Base-by-base conservation (phyloP, 2,329 filamentous ascomycete species). In the Epichloe coenophiala region DNA sequence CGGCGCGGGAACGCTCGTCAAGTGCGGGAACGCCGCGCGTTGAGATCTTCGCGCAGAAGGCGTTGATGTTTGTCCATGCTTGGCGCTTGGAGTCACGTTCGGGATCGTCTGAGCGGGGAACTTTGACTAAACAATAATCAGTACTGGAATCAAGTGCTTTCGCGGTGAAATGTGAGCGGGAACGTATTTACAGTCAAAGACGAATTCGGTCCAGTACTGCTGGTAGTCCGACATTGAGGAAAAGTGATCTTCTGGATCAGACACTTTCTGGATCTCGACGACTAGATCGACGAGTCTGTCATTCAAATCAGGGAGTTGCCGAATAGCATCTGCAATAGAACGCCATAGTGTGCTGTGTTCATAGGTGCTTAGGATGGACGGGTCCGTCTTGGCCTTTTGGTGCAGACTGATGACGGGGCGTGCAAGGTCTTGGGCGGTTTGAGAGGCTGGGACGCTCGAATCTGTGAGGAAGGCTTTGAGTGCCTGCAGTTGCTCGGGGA, bases 11-110 rank as follows among this genome's bases (percentile, higher is more conserved):
- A 15, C 40, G 48, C 21, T 49, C 48, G 12, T 49, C 48, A 5
- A 49, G 40, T 4, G 19, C 21, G 15, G 41, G 48, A 35, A 49
- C n/a, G 23, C 41, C 35, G 19, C 23, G 48, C 35, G 11, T 19
- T 15, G 48, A 49, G n/a, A 49, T 38, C n/a, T 49, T 49, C 12
- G 48, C 48, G 35, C 41, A 45, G 23, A 44, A 49, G 21, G 35
- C n/a, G 9, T 49, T 49, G 17, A 49, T 45, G 19, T 45, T 49
- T 33, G 38, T 45, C 48, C 48, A 49, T 15, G 35, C 35, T 33
- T 49, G 48, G 6, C 40, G 35, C 48, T 49, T 49, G 40, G 23
- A n/a, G 21, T 49, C 48, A 5, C 48, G 48, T 1, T 39, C 35
- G 7, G 48, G 41, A 45, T 49, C 41, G 31, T 27, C 8, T 5